Conservation (phyloP, 176 grass and related monocot genomes). For the Cenchrus americanus region DNA sequence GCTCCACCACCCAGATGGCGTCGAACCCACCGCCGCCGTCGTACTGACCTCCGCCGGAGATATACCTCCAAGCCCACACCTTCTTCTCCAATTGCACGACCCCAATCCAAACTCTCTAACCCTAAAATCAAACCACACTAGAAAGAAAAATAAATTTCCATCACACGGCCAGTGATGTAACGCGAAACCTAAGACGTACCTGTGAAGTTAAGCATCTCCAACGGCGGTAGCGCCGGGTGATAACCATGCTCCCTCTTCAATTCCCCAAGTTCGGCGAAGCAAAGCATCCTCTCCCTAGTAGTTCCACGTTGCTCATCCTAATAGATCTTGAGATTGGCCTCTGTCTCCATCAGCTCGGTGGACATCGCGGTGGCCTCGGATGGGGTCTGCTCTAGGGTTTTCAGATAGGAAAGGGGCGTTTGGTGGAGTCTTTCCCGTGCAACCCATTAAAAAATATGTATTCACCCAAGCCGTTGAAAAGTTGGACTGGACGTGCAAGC, state of each 20-base stretch:
- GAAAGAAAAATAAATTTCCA: background rate
- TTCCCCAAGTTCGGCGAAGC: background rate
- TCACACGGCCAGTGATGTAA: background rate
- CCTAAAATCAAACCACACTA: background rate
- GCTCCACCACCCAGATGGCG: background rate
- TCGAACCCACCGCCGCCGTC: background rate
- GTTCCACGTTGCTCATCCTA: background rate
- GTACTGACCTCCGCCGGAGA: background rate
- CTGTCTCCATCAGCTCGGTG: background rate
- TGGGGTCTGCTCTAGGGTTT: background rate
- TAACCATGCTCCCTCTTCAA: background rate
- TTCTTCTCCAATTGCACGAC: background rate
- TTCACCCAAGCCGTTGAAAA: no score
- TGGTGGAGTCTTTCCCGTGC: background rate
- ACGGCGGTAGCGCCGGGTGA: background rate
- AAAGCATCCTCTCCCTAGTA: background rate
- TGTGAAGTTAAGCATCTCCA: background rate
- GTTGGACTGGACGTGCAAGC: no score
- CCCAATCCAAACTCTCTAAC: background rate
- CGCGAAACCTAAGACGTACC: background rate
- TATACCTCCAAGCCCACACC: background rate
- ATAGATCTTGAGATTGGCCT: background rate
- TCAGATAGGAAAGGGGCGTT: background rate
- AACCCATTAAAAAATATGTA: no score
- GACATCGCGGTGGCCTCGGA: background rate